phyloP scores from a whole-genome alignment of 306 rosid genomes.

The Hippophae rhamnoides region DNA sequence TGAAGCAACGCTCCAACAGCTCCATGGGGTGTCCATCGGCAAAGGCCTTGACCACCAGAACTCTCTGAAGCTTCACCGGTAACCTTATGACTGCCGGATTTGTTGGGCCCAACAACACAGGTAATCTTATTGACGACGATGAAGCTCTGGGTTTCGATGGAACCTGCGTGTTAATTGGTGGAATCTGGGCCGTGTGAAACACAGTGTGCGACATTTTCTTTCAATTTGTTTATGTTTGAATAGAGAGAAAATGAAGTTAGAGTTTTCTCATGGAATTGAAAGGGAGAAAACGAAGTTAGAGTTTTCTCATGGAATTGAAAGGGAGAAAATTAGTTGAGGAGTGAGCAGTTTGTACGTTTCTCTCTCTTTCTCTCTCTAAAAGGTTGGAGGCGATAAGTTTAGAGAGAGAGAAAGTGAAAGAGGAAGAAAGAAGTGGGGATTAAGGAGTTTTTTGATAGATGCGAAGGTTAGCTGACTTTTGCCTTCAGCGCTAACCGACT shows the following conservation, averaged over 20 bases:
- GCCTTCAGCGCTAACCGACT: too few relatives aligned
- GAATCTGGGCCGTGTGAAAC: constrained; percentile 60
- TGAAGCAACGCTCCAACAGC: constrained; percentile 54
- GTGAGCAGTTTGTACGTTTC: too few relatives aligned
- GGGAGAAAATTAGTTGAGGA: too few relatives aligned
- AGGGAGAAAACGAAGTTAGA: too few relatives aligned
- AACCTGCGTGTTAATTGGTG: constrained; percentile 48
- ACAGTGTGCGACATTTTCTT: constrained; percentile 43
- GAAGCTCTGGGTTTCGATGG: constrained; percentile 19
- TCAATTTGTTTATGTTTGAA: constrained; percentile 5
- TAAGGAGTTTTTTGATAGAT: too few relatives aligned
- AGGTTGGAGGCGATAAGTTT: too few relatives aligned
- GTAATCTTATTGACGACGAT: constrained; percentile 15
- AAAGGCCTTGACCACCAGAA: constrained; percentile 30
- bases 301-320: too few relatives aligned
- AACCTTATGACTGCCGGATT: not conserved
- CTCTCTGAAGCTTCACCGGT: constrained; percentile 3
- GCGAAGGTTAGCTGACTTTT: too few relatives aligned
- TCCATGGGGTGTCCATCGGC: constrained; percentile 24
- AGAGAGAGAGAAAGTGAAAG: too few relatives aligned
- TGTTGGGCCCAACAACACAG: constrained; percentile 14
- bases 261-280: too few relatives aligned
- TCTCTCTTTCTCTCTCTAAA: too few relatives aligned
- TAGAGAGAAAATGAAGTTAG: constrained; percentile 4
- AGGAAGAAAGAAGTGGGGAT: too few relatives aligned